Percentiles rank a stretch among this genome's conserved stretches.
phyloP scores from a whole-genome alignment of 441 rosid species.

The Brassica hybrid region DNA sequence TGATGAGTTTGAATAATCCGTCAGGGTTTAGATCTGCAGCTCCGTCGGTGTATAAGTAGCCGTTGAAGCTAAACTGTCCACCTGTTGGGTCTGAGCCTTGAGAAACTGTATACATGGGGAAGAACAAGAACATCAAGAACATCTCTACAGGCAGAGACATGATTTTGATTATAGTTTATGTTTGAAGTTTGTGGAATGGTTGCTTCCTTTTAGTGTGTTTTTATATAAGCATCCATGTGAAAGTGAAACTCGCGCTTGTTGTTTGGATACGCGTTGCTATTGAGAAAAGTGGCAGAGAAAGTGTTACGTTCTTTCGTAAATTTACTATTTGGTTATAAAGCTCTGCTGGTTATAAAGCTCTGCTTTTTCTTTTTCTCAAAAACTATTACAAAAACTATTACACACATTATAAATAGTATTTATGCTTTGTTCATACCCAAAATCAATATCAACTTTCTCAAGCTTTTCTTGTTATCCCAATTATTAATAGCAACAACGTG shows the following conservation, averaged over 20 bases:
- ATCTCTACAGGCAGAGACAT: slow-evolving; percentile 17
- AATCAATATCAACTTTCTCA: slow-evolving; percentile 14
- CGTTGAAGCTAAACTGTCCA: slow-evolving; percentile 37
- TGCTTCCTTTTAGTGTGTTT: not conserved
- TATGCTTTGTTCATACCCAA: slow-evolving; percentile 29
- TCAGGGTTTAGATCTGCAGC: slow-evolving; percentile 32
- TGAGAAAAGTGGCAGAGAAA: slow-evolving; percentile 20
- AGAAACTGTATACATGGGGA: slow-evolving; percentile 2
- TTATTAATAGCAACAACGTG: not conserved
- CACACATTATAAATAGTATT: not conserved
- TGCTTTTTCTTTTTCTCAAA: slow-evolving; percentile 2
- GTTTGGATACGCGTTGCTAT: slow-evolving; percentile 25
- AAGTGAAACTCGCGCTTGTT: slow-evolving; percentile 18
- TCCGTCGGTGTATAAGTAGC: slow-evolving; percentile 36
- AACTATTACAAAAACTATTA: slow-evolving; percentile 11
- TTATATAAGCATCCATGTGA: slow-evolving; percentile 25
- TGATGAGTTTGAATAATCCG: slow-evolving; percentile 47
- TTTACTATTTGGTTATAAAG: slow-evolving; percentile 17
- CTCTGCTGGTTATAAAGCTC: slow-evolving; percentile 21
- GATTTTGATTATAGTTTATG: not conserved
- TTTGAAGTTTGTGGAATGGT: not conserved
- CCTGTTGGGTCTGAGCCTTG: slow-evolving; percentile 29
- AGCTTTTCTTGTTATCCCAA: not conserved
- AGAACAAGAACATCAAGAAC: slow-evolving; percentile 7
- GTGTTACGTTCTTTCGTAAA: slow-evolving; percentile 19